These are phyloP conservation scores for Sherardia arvensis DNA, from an alignment of 257 asterid species.

Conservation along the genomic window DNA sequence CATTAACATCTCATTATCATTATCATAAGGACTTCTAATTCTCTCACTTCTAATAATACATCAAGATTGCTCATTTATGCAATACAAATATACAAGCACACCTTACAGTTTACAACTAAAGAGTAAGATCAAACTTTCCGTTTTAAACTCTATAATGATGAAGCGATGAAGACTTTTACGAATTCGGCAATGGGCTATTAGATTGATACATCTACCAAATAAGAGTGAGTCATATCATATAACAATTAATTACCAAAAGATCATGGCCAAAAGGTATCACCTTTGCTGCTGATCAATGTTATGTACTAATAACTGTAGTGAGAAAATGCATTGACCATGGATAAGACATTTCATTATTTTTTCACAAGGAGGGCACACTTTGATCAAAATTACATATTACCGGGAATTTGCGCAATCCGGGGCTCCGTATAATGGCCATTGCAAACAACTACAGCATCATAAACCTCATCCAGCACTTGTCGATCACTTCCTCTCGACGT, in stretches of 20 bases:
- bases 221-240: neutral
- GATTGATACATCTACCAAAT: neutral
- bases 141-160: neutral
- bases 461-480: conserved; percentile 35
- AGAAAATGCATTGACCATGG: neutral
- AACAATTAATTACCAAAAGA: neutral
- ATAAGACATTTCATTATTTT: neutral
- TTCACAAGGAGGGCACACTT: neutral
- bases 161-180: neutral
- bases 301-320: too few species aligned
- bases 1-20: neutral
- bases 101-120: neutral
- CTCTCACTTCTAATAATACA: neutral
- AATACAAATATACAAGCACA: neutral
- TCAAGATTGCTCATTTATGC: neutral
- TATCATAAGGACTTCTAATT: too few species aligned
- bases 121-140: neutral
- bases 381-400: conserved; percentile 22
- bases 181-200: too few species aligned
- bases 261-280: neutral
- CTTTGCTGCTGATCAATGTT: neutral
- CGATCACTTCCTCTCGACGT: conserved; percentile 28
- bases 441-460: conserved; percentile 87
- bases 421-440: conserved; percentile 89
- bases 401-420: conserved; percentile 68